Conservation (phyloP, 2,329 filamentous ascomycete species). For the Penicillium brevicompactum region DNA sequence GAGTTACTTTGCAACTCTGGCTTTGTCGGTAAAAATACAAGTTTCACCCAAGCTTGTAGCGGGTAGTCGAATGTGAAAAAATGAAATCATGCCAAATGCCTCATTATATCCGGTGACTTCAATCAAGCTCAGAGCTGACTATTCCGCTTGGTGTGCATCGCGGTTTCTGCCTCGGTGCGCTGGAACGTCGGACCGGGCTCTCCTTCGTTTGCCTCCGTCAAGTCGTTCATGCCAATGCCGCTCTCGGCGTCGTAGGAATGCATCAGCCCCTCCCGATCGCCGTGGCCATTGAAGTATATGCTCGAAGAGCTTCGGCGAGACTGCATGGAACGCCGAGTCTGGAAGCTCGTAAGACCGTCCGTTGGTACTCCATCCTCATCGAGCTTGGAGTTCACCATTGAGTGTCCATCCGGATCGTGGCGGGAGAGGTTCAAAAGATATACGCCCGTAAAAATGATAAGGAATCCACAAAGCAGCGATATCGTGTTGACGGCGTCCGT, state of each 20-base stretch:
- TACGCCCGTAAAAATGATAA: slow-evolving; percentile 92
- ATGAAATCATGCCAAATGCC: slow-evolving; percentile 27
- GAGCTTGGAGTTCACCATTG: slow-evolving; percentile 60
- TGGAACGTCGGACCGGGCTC: slow-evolving; percentile 41
- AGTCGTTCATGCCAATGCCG: slow-evolving; percentile 74
- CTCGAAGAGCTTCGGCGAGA: slow-evolving; percentile 71
- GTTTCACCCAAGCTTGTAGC: slow-evolving; percentile 10
- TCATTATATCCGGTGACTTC: slow-evolving; percentile 22
- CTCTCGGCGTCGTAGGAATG: slow-evolving; percentile 85
- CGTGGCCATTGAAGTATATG: slow-evolving; percentile 55
- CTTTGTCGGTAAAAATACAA: slow-evolving; percentile 31
- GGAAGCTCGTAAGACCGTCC: slow-evolving; percentile 84
- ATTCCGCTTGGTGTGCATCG: slow-evolving; percentile 33
- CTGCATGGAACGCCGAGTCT: slow-evolving; percentile 93
- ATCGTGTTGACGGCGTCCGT: slow-evolving; percentile 88
- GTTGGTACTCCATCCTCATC: slow-evolving; percentile 76
- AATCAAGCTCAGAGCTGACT: slow-evolving; percentile 27
- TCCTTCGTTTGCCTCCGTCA: slow-evolving; percentile 74
- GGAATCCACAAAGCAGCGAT: slow-evolving; percentile 87
- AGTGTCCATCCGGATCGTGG: slow-evolving; percentile 79
- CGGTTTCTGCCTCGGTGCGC: slow-evolving; percentile 27
- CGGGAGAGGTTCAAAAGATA: slow-evolving; percentile 96
- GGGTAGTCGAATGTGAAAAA: slow-evolving; percentile 3
- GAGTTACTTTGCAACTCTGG: slow-evolving; percentile 18
- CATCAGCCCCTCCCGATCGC: slow-evolving; percentile 81